Evolutionary conservation across 2,329 filamentous ascomycete species (phyloP).

Genomic region (Tolypocladium cylindrosporum): DNA sequence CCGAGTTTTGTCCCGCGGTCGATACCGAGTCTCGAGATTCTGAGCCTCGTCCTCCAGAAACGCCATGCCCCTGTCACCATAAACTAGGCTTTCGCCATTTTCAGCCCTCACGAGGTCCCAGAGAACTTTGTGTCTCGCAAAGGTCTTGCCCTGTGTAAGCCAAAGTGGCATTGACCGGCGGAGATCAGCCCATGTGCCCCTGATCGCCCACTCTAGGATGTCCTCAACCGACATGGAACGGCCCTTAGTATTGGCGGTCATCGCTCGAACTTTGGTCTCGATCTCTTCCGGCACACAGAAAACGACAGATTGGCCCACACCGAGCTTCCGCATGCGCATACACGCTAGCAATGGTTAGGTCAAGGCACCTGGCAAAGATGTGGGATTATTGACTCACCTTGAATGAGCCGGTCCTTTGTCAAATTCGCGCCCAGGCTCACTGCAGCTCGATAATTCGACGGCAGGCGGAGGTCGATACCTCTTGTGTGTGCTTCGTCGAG

Average conservation of each 20-base stretch:
- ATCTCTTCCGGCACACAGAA: conserved; percentile 53
- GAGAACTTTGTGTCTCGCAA: no score
- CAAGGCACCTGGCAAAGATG: background rate
- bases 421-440: conserved; percentile 55
- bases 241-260: conserved; percentile 22
- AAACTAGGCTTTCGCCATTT: no score
- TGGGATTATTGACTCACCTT: conserved; percentile 37
- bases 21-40: no score
- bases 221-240: conserved; percentile 28
- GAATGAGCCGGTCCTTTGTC: conserved; percentile 57
- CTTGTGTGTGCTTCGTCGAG: conserved; percentile 61
- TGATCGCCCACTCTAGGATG: conserved; percentile 50
- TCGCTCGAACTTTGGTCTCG: conserved; percentile 32
- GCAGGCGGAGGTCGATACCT: conserved; percentile 57
- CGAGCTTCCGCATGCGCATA: conserved; percentile 58
- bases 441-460: conserved; percentile 45
- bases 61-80: no score
- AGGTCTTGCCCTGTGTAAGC: conserved; percentile 47
- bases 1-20: no score
- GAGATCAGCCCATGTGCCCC: conserved; percentile 43
- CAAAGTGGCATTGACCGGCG: conserved; percentile 45
- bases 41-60: no score
- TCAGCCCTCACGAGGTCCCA: no score
- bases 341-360: conserved; percentile 33
- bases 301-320: conserved; percentile 50